A percentile compares a stretch with the other conserved stretches of the same genome.
These are phyloP conservation scores for Blastobotrys chiropterorum DNA, from an alignment of 805 yeast genomes.

Conservation along the genomic window DNA sequence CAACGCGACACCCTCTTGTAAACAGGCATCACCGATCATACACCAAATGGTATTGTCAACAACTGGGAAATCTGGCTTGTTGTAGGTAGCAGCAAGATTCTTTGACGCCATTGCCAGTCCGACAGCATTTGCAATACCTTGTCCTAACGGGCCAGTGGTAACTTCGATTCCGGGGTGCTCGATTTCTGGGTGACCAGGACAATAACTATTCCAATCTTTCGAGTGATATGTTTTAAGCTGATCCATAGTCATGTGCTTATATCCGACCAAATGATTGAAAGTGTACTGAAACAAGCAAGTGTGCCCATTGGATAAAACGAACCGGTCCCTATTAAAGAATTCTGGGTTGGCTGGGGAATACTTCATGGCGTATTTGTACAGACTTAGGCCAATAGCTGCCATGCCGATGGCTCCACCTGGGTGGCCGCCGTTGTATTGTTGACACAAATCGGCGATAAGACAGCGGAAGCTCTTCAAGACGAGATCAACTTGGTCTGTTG, in stretches of 20 bases:
- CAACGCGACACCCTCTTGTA: conserved; percentile 37
- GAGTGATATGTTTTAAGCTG: conserved; percentile 34
- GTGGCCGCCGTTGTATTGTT: conserved; percentile 30
- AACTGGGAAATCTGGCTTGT: conserved; percentile 31
- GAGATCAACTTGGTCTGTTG: too few relatives aligned
- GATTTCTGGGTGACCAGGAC: conserved; percentile 39
- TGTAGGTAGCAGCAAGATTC: conserved; percentile 32
- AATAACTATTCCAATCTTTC: conserved; percentile 22
- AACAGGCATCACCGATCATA: conserved; percentile 39
- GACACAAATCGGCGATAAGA: conserved; percentile 19
- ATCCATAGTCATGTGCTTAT: conserved; percentile 34
- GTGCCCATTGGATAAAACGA: conserved; percentile 37
- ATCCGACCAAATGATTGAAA: conserved; percentile 30
- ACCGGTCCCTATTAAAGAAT: conserved; percentile 35
- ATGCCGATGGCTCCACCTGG: conserved; percentile 39
- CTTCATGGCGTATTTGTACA: conserved; percentile 33
- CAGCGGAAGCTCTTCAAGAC: too few relatives aligned
- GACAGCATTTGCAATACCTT: conserved; percentile 37
- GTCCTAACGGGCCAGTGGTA: conserved; percentile 40
- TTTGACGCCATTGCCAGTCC: conserved; percentile 37
- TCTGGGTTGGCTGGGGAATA: conserved; percentile 30
- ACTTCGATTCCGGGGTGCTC: conserved; percentile 34
- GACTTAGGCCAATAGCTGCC: conserved; percentile 36
- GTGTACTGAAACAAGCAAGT: conserved; percentile 33
- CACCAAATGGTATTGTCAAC: too few relatives aligned